Percentiles rank a stretch among this genome's conserved stretches.
Evolutionary conservation across 257 asterid species (phyloP).

Genomic region (Phtheirospermum japonicum): DNA sequence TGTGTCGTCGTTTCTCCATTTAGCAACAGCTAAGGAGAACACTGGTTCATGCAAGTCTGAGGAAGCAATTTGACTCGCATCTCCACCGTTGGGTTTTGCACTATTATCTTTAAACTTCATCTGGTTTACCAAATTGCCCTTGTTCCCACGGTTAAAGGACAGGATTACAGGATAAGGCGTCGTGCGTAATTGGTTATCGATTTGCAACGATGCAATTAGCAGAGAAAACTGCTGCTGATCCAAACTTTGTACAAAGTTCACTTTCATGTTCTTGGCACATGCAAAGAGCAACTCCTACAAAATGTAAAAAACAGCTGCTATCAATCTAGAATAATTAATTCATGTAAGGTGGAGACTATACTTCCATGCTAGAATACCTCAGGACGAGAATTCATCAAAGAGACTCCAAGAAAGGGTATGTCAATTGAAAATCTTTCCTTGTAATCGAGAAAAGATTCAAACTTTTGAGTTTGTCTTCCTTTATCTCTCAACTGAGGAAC

Average conservation of each 20-base stretch:
- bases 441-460: slow-evolving; percentile 46
- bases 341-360: slow-evolving; percentile 7
- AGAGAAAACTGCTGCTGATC: slow-evolving; percentile 79
- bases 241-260: slow-evolving; percentile 67
- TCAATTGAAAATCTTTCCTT: slow-evolving; percentile 64
- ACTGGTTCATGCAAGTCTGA: slow-evolving; percentile 64
- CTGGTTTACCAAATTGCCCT: slow-evolving; percentile 43
- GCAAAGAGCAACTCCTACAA: slow-evolving; percentile 86
- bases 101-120: slow-evolving; percentile 43
- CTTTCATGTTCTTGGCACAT: slow-evolving; percentile 64
- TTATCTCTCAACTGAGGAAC: slow-evolving; percentile 50
- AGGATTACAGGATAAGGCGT: slow-evolving; percentile 88
- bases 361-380: slow-evolving; percentile 53
- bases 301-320: slow-evolving; percentile 26
- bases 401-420: slow-evolving; percentile 84
- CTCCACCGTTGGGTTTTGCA: slow-evolving; percentile 39
- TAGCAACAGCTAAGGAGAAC: slow-evolving; percentile 69
- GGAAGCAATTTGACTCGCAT: slow-evolving; percentile 35
- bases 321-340: slow-evolving; percentile 10
- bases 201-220: slow-evolving; percentile 69
- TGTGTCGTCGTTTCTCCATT: slow-evolving; percentile 77
- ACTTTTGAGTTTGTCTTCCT: slow-evolving; percentile 47
- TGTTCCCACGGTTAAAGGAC: slow-evolving; percentile 64
- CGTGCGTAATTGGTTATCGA: slow-evolving; percentile 77
- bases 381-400: slow-evolving; percentile 77